A percentile compares a stretch with the other conserved stretches of the same genome.
Evolutionary conservation across 2,329 filamentous ascomycete genomes (phyloP).

Genomic region (Talaromyces sp.): DNA sequence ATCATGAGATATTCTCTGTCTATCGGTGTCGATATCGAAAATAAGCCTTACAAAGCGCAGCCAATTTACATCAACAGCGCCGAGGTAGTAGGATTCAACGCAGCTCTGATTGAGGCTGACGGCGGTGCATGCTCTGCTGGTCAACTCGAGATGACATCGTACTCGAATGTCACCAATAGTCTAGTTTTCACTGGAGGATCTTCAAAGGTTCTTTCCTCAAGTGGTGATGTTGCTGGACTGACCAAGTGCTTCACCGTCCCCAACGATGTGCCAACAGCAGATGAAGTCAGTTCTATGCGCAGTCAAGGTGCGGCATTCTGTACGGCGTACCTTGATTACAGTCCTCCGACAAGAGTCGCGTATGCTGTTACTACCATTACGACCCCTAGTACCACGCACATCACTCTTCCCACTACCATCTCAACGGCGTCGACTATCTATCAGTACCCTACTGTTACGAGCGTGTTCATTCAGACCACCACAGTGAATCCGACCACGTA

Average conservation of each 20-base stretch:
- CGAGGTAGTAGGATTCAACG: background rate
- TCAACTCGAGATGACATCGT: constrained; percentile 1
- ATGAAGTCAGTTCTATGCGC: background rate
- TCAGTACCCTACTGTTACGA: background rate
- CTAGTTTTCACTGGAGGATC: background rate
- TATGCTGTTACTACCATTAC: background rate
- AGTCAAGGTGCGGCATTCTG: constrained; percentile 8
- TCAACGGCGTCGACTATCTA: background rate
- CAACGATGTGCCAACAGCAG: background rate
- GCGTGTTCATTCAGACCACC: background rate
- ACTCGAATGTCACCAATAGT: background rate
- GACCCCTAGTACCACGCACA: background rate
- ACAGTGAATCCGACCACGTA: background rate
- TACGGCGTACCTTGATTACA: background rate
- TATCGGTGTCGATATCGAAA: background rate
- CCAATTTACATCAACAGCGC: background rate
- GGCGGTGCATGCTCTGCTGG: background rate
- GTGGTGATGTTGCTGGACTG: background rate
- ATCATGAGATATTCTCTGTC: background rate
- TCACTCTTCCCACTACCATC: background rate
- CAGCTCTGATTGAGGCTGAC: background rate
- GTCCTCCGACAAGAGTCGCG: background rate
- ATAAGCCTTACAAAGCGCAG: background rate
- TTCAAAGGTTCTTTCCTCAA: background rate
- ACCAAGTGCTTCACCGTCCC: background rate